Evolutionary conservation across 2,329 filamentous ascomycete genomes (phyloP), one percentile per base, ranked within the genome.

Genomic region (Aspergillus tamarii): DNA sequence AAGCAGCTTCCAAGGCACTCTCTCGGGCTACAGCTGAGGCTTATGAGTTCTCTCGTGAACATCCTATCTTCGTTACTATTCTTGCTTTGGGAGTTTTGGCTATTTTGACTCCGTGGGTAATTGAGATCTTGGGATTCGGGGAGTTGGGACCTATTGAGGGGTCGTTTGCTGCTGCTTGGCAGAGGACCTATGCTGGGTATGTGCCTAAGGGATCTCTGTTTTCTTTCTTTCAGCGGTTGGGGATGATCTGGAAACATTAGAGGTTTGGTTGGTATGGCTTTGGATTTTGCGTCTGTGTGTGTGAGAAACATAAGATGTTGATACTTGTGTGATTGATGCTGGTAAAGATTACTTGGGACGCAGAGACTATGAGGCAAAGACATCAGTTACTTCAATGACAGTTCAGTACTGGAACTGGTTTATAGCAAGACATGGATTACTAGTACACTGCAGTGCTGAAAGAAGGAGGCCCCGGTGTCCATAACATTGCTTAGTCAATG

Each of bases 161-260:
- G 7, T 71, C 73, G 3, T 82, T 81, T 59, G 81, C 81, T 16
- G 74, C 80, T 1, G 68, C 63, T 65, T 83, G 80, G 78, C 76
- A 81, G 67, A 63, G 72, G 0, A 66, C 59, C 1, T 82, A 81
- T 67, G 70, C 68, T 3, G 80, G 78, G 1, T 74, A 74, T 54
- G 78, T 82, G 57, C 77, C 79, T 0, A 77, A 77, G 62, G 73
- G 72, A 0, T 78, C 79, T 5, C 64, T 83, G n/a, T 81, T 81
- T 63, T 74, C 75, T 2, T 83, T 74, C 57, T 76, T 83, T 36
- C 80, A 82, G 73, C 70, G 77, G 14, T 65, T 82, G 63, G 80
- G 80, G 0, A 82, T 82, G 78, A 70, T 61, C 19, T 73, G 67
- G 70, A 59, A 46, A 10, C 43, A 26, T 46, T 46, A 46, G 43